Evolutionary conservation across 2,329 filamentous ascomycete species (phyloP), one percentile per base, ranked within the genome.

Genomic region (Diaporthe citrichinensis): DNA sequence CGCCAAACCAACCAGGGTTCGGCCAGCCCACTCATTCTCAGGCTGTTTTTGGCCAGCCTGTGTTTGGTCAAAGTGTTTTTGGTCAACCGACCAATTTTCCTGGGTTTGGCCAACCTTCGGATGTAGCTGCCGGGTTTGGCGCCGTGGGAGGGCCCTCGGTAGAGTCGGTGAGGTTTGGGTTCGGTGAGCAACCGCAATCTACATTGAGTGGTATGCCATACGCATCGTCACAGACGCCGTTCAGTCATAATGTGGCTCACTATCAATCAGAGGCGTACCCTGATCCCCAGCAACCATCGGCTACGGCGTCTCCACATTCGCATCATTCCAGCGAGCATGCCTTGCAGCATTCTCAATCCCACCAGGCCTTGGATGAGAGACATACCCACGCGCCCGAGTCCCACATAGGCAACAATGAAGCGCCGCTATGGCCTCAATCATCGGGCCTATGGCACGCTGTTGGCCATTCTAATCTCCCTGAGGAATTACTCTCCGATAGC

Each of bases 271-370:
- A 71, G 34, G 55, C 34, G 3, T 75, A 75, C 15, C 49, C 72
- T 41, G 71, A 71, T 9, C 69, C 67, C 23, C 76, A 75, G 23
- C 39, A 77, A 14, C 25, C 55, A 51, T 34, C 69, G 46, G 44
- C 34, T 44, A n/a, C 34, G 28, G 55, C 55, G 23, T 41, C 62
- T 39, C 51, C 57, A 28, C 25, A 57, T 23, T 62, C 73, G 28
- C 73, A 71, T 17, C 46, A 71, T 25, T 59, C 46, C 34, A 51
- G 68, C 31, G 31, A 39, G 25, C 80, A 82, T 5, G 78, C 79
- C 51, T 74, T 78, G 28, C 81, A 79, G 31, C 79, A 81, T n/a
- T 78, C 81, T 65, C 77, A 81, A n/a, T 79, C 80, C 53, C 80
- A 79, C 23, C 80, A 84, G 76, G 72, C 79, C 17, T 79, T 77